A percentile compares a stretch with the other conserved stretches of the same genome.
Conservation (phyloP, 805 yeast species). For the Blastobotrys americana region DNA sequence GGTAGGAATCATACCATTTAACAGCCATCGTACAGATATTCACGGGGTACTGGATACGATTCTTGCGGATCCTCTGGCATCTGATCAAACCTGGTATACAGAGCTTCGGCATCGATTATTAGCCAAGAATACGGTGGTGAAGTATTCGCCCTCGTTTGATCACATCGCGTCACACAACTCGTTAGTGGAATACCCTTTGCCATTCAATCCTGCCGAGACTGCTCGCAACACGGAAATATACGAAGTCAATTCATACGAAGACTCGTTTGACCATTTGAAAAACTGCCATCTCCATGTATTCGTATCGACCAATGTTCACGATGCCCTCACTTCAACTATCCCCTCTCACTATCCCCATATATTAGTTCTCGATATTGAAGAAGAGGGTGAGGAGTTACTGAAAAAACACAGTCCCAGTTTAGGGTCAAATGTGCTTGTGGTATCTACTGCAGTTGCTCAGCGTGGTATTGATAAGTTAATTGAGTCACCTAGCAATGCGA, state of each 20-base stretch:
- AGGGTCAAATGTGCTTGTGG: conserved; percentile 11
- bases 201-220: conserved; percentile 21
- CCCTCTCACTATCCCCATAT: conserved; percentile 20
- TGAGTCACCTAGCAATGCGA: conserved; percentile 24
- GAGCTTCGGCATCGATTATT: conserved; percentile 24
- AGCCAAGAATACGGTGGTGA: conserved; percentile 29
- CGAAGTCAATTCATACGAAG: conserved; percentile 26
- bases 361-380: conserved; percentile 14
- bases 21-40: conserved; percentile 19
- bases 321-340: conserved; percentile 14
- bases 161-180: conserved; percentile 29
- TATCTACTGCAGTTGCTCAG: conserved; percentile 19
- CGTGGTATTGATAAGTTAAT: conserved; percentile 22
- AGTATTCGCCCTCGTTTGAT: conserved; percentile 24
- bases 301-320: conserved; percentile 17
- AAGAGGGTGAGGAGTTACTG: not conserved
- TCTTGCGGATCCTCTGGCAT: conserved; percentile 30
- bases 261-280: conserved; percentile 26
- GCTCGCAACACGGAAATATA: conserved; percentile 22
- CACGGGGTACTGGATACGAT: conserved; percentile 26
- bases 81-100: conserved; percentile 26
- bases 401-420: conserved; percentile 3
- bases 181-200: conserved; percentile 25
- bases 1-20: conserved; percentile 27
- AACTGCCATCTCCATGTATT: conserved; percentile 25